Conservation (phyloP, 2,329 filamentous ascomycete genomes). For the Verticillium albo-atrum region DNA sequence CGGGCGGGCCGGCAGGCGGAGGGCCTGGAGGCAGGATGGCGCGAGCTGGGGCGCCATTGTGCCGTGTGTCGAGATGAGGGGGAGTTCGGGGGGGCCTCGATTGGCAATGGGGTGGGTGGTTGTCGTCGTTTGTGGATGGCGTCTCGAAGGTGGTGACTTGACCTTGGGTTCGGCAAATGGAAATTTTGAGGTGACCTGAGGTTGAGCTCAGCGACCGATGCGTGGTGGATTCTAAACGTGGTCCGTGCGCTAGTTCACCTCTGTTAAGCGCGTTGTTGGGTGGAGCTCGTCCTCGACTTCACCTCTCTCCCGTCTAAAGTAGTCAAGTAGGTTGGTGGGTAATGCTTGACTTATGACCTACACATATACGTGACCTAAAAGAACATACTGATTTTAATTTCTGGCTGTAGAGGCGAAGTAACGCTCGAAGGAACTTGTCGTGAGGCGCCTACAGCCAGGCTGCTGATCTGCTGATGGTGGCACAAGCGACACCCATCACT, state of each 20-base stretch:
- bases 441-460: too few relatives aligned
- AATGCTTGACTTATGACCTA: too few relatives aligned
- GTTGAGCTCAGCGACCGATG: conserved; percentile 7
- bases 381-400: too few relatives aligned
- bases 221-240: conserved; percentile 6
- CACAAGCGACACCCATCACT: too few relatives aligned
- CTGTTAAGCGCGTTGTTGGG: background rate
- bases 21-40: conserved; percentile 10
- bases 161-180: conserved; percentile 1
- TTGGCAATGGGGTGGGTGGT: background rate
- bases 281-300: background rate
- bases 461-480: too few relatives aligned
- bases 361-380: too few relatives aligned
- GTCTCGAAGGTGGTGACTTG: background rate
- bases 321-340: too few relatives aligned
- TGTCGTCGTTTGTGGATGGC: background rate
- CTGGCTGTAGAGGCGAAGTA: too few relatives aligned
- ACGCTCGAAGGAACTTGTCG: too few relatives aligned
- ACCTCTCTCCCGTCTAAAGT: too few relatives aligned
- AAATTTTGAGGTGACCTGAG: conserved; percentile 9
- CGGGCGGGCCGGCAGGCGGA: conserved; percentile 4
- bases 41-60: conserved; percentile 13
- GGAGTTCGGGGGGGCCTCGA: background rate
- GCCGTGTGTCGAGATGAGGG: background rate
- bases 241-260: conserved; percentile 3